Evolutionary conservation across 768 basidiomycete genomes (phyloP).

Genomic region (Trametes gibbosa): DNA sequence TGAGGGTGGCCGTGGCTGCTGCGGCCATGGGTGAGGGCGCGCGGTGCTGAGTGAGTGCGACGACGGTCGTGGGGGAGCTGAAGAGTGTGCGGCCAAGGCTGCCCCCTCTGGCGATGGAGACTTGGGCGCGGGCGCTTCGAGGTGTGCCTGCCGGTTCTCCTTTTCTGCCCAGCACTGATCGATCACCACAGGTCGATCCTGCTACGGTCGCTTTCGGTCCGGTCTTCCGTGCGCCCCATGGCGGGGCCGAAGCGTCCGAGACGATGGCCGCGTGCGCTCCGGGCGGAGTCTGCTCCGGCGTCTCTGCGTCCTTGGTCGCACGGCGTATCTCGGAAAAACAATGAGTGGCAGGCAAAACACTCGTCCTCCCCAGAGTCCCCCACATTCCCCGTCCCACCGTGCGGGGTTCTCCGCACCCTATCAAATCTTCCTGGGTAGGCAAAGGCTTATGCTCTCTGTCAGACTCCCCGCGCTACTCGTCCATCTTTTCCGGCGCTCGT

Average conservation of each 20-base stretch:
- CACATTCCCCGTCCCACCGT: slow-evolving; percentile 1
- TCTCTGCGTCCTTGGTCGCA: too few relatives aligned
- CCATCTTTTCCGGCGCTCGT: background rate
- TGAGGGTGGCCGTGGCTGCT: slow-evolving; percentile 31
- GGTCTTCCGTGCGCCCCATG: background rate
- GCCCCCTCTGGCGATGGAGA: too few relatives aligned
- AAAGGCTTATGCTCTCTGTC: background rate
- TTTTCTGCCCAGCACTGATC: slow-evolving; percentile 5
- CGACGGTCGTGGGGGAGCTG: background rate
- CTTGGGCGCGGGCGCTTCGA: too few relatives aligned
- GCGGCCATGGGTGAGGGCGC: too few relatives aligned
- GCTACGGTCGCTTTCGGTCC: background rate
- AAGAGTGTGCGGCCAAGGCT: too few relatives aligned
- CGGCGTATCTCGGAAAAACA: background rate
- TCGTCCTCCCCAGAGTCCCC: slow-evolving; percentile 6
- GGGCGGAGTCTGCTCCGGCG: too few relatives aligned
- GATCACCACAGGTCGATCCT: slow-evolving; percentile 1
- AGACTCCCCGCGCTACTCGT: background rate
- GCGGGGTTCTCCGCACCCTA: background rate
- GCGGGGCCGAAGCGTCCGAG: background rate
- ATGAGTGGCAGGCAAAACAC: background rate
- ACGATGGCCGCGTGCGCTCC: background rate
- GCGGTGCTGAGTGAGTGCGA: too few relatives aligned
- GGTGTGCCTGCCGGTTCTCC: slow-evolving; percentile 1
- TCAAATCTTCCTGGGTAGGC: background rate